Conservation (phyloP, 2,329 filamentous ascomycete species). For the Arthroderma sp. region DNA sequence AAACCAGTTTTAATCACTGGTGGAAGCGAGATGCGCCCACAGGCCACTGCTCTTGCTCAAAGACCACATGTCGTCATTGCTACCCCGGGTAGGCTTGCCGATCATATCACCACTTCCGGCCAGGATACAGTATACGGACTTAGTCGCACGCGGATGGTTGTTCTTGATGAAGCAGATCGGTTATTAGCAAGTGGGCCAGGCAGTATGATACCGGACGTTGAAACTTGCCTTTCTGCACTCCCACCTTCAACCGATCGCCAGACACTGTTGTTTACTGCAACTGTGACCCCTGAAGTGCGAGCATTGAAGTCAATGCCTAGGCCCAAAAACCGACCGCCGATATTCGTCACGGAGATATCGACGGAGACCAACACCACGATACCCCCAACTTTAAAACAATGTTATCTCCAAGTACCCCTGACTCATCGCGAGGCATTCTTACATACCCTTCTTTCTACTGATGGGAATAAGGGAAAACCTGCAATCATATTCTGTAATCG, state of each 20-base stretch:
- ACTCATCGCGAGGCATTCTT: conserved; percentile 93
- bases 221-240: conserved; percentile 70
- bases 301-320: conserved; percentile 67
- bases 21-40: conserved; percentile 79
- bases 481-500: conserved; percentile 92
- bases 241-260: conserved; percentile 70
- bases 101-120: conserved; percentile 84
- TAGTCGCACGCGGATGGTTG: conserved; percentile 65
- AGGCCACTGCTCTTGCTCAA: conserved; percentile 70
- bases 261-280: conserved; percentile 91
- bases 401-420: conserved; percentile 75
- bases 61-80: conserved; percentile 88
- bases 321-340: conserved; percentile 54
- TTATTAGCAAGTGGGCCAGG: conserved; percentile 62
- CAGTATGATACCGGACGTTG: conserved; percentile 88
- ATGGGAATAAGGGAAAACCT: conserved; percentile 59
- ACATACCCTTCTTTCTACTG: conserved; percentile 73
- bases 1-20: conserved; percentile 85
- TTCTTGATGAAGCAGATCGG: conserved; percentile 91
- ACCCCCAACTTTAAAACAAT: conserved; percentile 67
- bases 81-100: conserved; percentile 81
- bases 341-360: conserved; percentile 82
- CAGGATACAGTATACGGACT: conserved; percentile 79
- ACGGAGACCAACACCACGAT: conserved; percentile 56
- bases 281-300: conserved; percentile 81